Base-by-base conservation (phyloP, 768 basidiomycete species). In the Mycena belliarum region DNA sequence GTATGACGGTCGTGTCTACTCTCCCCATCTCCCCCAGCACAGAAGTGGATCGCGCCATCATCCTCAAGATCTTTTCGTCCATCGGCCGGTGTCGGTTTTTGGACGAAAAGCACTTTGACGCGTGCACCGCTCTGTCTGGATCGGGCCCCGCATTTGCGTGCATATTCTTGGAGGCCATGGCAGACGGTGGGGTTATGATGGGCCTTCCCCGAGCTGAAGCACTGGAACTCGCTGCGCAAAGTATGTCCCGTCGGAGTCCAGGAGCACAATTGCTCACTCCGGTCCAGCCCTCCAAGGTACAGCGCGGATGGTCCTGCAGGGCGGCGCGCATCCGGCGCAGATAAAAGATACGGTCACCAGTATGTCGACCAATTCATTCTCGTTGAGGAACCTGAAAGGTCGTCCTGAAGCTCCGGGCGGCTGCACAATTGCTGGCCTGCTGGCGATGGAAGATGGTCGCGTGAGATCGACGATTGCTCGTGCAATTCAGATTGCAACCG, bases 121-220 rank as follows among this genome's bases (percentile, higher is more conserved):
- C 96, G 6, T 97, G 93, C 70, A 99, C 97, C 0, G 97, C 97
- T 12, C 80, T 99, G 4, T 93, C 92, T 16, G 97, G 95, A 0
- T 94, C 93, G 8, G 97, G 97, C 0, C 97, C 97, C 37, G 97
- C 97, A 0, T 98, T 99, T 72, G 95, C 93, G 1, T 95, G 93
- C 64, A 87, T 98, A 47, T 93, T 98, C 66, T 80, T 99, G 61
- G 97, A 99, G 72, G 96, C 97, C 0, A 97, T 99, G 95, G 89
- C 94, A 1, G 97, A 98, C 71, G 97, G 97, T 25, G 97, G 95
- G 42, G 97, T 98, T 44, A 98, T 99, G 96, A 98, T 98, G 97
- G 97, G 97, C 28, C 75, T 99, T 49, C 97, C 97, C 4, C 80
- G 97, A 60, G 84, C 86, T 2, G 97, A 98, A 72, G 95, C 97